Percentiles rank a stretch among this genome's conserved stretches.
phyloP scores from a whole-genome alignment of 139 green algal species.

The Mychonastes homosphaera region DNA sequence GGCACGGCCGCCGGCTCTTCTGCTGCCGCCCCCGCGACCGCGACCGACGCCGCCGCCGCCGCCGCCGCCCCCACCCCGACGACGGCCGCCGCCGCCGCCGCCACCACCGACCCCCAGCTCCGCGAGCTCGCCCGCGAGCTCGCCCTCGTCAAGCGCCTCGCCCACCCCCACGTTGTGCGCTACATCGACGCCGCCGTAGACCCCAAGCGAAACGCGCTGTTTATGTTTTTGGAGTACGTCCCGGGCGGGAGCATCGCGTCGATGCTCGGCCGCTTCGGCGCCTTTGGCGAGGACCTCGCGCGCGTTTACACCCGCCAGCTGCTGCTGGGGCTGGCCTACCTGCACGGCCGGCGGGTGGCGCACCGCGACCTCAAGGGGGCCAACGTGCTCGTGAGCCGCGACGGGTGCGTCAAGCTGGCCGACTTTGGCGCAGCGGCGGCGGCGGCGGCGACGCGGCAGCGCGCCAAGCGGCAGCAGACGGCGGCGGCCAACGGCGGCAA shows the following conservation, averaged over 20 bases:
- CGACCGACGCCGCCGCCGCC: too few relatives aligned
- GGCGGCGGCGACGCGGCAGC: conserved; percentile 4
- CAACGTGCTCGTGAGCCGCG: conserved; percentile 87
- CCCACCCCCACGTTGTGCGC: conserved; percentile 55
- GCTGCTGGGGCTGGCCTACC: conserved; percentile 79
- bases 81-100: too few relatives aligned
- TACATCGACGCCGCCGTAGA: conserved; percentile 52
- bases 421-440: conserved; percentile 83
- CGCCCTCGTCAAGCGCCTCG: conserved; percentile 54
- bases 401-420: conserved; percentile 86
- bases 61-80: too few relatives aligned
- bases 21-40: conserved; percentile 56
- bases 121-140: conserved; percentile 38
- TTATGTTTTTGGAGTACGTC: conserved; percentile 96
- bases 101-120: too few relatives aligned
- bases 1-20: conserved; percentile 40
- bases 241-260: conserved; percentile 80
- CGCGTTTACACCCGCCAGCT: conserved; percentile 69
- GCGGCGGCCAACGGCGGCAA: too few relatives aligned
- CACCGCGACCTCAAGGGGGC: conserved; percentile 90
- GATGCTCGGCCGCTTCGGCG: conserved; percentile 74
- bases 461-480: too few relatives aligned
- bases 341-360: conserved; percentile 58
- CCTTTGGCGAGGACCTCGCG: conserved; percentile 41
- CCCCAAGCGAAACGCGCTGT: conserved; percentile 39